A percentile compares a stretch with the other conserved stretches of the same genome.
Evolutionary conservation across 176 grass and related monocot species (phyloP).

Genomic region (Hordeum marinum): DNA sequence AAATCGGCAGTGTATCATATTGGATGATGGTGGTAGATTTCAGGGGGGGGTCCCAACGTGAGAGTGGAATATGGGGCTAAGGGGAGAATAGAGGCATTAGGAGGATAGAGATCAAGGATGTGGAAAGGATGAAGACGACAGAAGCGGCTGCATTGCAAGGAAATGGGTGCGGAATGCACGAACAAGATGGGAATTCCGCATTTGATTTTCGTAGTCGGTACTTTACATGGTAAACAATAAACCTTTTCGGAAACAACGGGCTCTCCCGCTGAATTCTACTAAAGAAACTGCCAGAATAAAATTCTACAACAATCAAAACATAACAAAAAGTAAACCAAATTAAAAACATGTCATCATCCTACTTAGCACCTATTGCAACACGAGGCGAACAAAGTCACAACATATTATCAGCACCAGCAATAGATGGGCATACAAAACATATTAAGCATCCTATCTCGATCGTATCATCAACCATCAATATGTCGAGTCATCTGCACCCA

Average conservation of each 20-base stretch:
- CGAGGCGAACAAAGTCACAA: neutral
- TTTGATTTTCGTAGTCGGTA: neutral
- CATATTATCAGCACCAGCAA: neutral
- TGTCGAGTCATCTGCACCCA: neutral
- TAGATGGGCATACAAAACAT: too few relatives aligned
- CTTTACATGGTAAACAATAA: neutral
- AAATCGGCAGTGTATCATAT: neutral
- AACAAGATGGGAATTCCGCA: neutral
- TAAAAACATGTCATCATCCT: neutral
- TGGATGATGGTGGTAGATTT: neutral
- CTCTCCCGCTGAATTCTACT: neutral
- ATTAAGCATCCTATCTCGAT: too few relatives aligned
- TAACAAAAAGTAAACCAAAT: neutral
- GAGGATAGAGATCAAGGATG: neutral
- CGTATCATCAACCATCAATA: neutral
- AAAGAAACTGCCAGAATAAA: neutral
- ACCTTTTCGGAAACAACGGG: neutral
- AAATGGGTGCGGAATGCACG: neutral
- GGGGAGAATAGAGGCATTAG: neutral
- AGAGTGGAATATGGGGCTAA: neutral
- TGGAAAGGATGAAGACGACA: neutral
- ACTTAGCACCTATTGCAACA: neutral
- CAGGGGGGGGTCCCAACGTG: neutral
- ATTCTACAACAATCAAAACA: neutral
- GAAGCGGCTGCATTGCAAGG: neutral